Conservation (phyloP, 2,329 filamentous ascomycete species). For the Hymenoscyphus fraxineus region DNA sequence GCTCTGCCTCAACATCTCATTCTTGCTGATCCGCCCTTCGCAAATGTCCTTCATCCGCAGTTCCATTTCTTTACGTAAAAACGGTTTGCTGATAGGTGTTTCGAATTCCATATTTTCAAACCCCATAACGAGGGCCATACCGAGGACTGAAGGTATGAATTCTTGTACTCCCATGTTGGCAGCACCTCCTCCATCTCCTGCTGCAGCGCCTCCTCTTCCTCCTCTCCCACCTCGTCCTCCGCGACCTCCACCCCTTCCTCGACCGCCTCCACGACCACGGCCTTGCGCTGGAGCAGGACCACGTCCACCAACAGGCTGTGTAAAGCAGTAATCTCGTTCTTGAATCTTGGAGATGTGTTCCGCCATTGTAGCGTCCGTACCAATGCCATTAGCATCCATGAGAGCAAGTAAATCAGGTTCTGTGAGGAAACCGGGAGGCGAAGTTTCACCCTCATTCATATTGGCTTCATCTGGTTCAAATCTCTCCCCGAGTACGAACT, state of each 20-base stretch:
- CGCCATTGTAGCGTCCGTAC: constrained; percentile 97
- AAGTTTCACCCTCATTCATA: constrained; percentile 88
- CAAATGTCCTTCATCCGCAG: constrained; percentile 95
- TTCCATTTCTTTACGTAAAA: constrained; percentile 97
- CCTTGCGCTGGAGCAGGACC: constrained; percentile 35
- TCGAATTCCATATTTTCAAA: constrained; percentile 94
- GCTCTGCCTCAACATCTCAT: constrained; percentile 75
- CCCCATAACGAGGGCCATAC: constrained; percentile 86
- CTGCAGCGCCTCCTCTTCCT: constrained; percentile 41
- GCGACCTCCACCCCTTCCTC: constrained; percentile 39
- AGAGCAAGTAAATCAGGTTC: constrained; percentile 93
- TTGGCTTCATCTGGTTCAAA: constrained; percentile 87
- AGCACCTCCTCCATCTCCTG: constrained; percentile 41
- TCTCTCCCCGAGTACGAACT: constrained; percentile 71
- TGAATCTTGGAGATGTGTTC: constrained; percentile 98
- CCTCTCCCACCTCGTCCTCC: constrained; percentile 39
- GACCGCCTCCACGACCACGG: constrained; percentile 38
- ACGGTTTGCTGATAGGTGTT: constrained; percentile 90
- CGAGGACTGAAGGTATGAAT: constrained; percentile 88
- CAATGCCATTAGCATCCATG: constrained; percentile 98
- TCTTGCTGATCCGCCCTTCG: constrained; percentile 72
- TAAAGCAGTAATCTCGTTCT: constrained; percentile 78
- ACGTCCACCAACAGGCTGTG: constrained; percentile 47
- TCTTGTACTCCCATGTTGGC: constrained; percentile 53
- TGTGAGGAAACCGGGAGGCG: constrained; percentile 79